Conservation (phyloP, 2,329 filamentous ascomycete species). For the Lasiodiplodia sp. region DNA sequence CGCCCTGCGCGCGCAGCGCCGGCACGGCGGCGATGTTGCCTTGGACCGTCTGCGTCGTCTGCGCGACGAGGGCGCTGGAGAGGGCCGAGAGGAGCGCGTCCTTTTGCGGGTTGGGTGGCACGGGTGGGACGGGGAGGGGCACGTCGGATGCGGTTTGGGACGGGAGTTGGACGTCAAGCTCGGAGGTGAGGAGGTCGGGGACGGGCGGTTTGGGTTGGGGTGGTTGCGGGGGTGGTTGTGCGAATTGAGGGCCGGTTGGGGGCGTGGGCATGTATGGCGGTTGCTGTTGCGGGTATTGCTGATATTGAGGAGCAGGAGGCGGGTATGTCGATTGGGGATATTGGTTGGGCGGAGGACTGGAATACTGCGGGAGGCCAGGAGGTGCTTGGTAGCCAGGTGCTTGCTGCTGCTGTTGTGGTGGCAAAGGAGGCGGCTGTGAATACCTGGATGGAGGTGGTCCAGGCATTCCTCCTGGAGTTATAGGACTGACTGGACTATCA, state of each 20-base stretch:
- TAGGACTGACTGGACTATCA: slow-evolving; percentile 48
- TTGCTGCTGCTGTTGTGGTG: slow-evolving; percentile 1
- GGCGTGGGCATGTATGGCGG: slow-evolving; percentile 41
- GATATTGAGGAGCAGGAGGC: slow-evolving; percentile 31
- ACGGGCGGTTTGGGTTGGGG: slow-evolving; percentile 34
- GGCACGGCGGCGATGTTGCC: slow-evolving; percentile 78
- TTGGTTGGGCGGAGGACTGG: slow-evolving; percentile 31
- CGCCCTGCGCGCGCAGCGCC: slow-evolving; percentile 79
- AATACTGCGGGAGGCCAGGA: slow-evolving; percentile 32
- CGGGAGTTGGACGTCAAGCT: slow-evolving; percentile 66
- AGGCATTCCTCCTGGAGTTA: slow-evolving; percentile 38
- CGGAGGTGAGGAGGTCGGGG: slow-evolving; percentile 67
- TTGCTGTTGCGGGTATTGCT: slow-evolving; percentile 35
- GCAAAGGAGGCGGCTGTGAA: slow-evolving; percentile 35
- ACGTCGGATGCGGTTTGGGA: slow-evolving; percentile 54
- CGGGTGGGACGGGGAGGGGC: slow-evolving; percentile 72
- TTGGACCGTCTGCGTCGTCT: slow-evolving; percentile 71
- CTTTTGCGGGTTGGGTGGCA: slow-evolving; percentile 95
- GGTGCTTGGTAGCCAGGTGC: not conserved
- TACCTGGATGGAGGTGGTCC: slow-evolving; percentile 37
- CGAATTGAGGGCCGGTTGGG: slow-evolving; percentile 45
- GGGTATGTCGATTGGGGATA: slow-evolving; percentile 28
- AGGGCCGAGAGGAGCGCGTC: slow-evolving; percentile 83
- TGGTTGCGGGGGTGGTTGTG: slow-evolving; percentile 19
- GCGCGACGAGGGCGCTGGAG: slow-evolving; percentile 71